Base-by-base conservation (phyloP, 148 eudicot genomes). In the Rhododendron ferrugineum region DNA sequence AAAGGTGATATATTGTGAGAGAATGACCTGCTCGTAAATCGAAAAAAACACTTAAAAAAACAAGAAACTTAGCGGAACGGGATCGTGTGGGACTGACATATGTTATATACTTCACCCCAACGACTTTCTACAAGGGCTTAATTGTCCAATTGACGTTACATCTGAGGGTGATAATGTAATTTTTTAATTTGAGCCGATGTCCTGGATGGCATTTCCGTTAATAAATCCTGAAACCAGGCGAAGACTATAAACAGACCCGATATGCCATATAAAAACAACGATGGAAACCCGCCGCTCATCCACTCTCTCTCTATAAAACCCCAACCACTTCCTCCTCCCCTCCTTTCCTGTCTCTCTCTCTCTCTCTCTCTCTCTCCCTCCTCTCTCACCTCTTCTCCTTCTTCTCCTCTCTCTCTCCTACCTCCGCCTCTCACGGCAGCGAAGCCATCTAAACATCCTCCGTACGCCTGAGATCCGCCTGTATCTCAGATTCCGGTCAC, bases 201-300 rank as follows among this genome's bases (percentile, higher is more conserved):
- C 64, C 9, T 30, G 40, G 42, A 50, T 79, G 82, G 82, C 82
- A 79, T 50, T 79, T 50, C 18, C n/a, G 82, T 28, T 79, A 79
- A 15, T 79, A 50, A 9, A 28, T 79, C 6, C 58, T 4, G 18
- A 79, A 49, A 16, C 20, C 11, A 50, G n/a, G 42, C 62, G 18
- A 20, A 79, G 11, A 2, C 18, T 30, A 16, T 15, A 7, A 79
- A 79, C 64, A 14, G 40, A 50, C 34, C 22, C 40, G n/a, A 50
- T 49, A 79, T 30, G 52, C 42, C 42, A 40, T 40, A 40, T 40
- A 40, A 40, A 40, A 0, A 40, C 42, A 40, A 40, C 42, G 28
- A 72, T 13, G 1, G 26, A 40, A 50, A 14, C 16, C 34, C 42
- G n/a, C 82, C 40, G 23, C 82, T 50, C 64, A 49, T 50, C 40